A percentile compares a stretch with the other conserved stretches of the same genome.
Conservation (phyloP, 176 grass and related monocot species). For the Puccinellia tenuiflora region DNA sequence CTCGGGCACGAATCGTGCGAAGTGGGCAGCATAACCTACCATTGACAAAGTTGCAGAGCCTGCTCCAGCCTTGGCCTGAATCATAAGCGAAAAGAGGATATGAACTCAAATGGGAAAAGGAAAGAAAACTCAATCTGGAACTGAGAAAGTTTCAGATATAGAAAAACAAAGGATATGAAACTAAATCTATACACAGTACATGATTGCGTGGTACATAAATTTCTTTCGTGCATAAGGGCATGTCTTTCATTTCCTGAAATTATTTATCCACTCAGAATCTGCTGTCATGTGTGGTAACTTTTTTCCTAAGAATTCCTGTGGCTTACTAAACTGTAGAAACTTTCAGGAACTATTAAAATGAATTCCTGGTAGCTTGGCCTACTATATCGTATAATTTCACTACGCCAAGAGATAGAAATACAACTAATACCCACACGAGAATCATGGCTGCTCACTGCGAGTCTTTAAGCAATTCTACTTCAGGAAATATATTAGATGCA, state of each 20-base stretch:
- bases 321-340: no score
- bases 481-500: background rate
- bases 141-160: background rate
- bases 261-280: background rate
- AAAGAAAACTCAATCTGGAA: background rate
- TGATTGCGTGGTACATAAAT: background rate
- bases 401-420: background rate
- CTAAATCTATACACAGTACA: background rate
- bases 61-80: constrained; percentile 94
- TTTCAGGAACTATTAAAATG: no score
- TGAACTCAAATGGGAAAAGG: background rate
- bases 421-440: background rate
- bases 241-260: background rate
- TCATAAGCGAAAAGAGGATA: constrained; percentile 10
- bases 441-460: background rate
- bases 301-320: background rate
- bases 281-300: background rate
- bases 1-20: background rate
- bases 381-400: background rate
- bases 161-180: background rate
- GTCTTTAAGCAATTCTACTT: background rate
- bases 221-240: background rate
- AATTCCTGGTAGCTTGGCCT: no score
- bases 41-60: constrained; percentile 98
- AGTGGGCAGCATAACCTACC: constrained; percentile 46